Percentiles rank a stretch among this genome's conserved stretches.
Conservation (phyloP, 768 basidiomycete genomes). For the Termitomyces sp. region DNA sequence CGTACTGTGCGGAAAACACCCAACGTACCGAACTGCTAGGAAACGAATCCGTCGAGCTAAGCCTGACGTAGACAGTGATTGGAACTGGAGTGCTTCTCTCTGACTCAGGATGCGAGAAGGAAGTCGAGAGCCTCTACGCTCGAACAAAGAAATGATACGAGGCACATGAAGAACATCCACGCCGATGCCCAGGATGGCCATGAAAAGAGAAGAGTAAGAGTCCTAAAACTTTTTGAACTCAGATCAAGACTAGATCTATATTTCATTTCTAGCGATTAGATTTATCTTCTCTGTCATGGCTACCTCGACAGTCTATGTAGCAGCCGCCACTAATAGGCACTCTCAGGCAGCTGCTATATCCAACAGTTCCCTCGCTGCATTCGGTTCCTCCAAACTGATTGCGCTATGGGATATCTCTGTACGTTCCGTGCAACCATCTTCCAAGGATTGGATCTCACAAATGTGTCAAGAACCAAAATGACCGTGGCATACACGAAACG, state of each 20-base stretch:
- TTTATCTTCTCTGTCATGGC: slow-evolving; percentile 17
- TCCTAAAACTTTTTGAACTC: slow-evolving; percentile 4
- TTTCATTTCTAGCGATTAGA: slow-evolving; percentile 2
- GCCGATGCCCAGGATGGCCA: slow-evolving; percentile 70
- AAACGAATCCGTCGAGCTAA: slow-evolving; percentile 34
- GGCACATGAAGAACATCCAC: slow-evolving; percentile 69
- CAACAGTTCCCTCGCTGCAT: slow-evolving; percentile 34
- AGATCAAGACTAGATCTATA: slow-evolving; percentile 1
- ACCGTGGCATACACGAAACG: slow-evolving; percentile 58
- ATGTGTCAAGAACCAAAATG: slow-evolving; percentile 34
- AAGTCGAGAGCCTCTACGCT: slow-evolving; percentile 40
- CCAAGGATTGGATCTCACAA: neutral
- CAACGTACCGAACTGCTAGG: slow-evolving; percentile 65
- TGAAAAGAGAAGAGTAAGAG: slow-evolving; percentile 14
- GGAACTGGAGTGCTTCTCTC: slow-evolving; percentile 36
- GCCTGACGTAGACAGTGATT: slow-evolving; percentile 20
- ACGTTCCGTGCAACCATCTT: slow-evolving; percentile 4
- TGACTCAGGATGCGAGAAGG: slow-evolving; percentile 60
- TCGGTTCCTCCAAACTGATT: slow-evolving; percentile 41
- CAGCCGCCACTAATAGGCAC: slow-evolving; percentile 43
- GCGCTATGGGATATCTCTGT: slow-evolving; percentile 41
- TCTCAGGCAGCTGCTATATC: slow-evolving; percentile 44
- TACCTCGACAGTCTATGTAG: slow-evolving; percentile 32
- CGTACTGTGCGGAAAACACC: neutral
- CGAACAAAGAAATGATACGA: slow-evolving; percentile 52